Evolutionary conservation across 805 yeast species (phyloP), one percentile per base, ranked within the genome.

Genomic region (Groenewaldozyma salmanticensis): DNA sequence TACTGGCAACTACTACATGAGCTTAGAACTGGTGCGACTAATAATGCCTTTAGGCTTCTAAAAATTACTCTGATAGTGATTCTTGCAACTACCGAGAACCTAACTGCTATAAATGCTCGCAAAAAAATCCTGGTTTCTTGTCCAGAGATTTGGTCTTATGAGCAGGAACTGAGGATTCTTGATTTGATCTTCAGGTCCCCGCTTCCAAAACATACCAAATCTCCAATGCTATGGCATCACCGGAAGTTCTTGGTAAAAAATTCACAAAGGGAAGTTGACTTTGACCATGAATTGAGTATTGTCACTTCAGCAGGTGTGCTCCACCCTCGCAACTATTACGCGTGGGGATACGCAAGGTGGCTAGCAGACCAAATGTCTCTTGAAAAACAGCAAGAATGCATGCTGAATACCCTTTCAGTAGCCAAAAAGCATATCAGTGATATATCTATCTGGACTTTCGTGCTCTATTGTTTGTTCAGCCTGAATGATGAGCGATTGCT

Each of bases 281-380:
- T 4, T 17, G 31, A 21, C 20, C 6, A 35, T 20, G 67, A 65
- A 44, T 38, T 55, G 24, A 42, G 39, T 13, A 40, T 55, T 1
- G 59, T 71, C 1, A 40, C 58, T 1, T 38, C 37, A 5, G 68
- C 77, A 0, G 63, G 64, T 0, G 51, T 44, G 19, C 44, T 52
- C 9, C 79, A 73, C 48, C 67, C 67, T 6, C 50, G 62, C 33
- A 74, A 71, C 50, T 73, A 73, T 49, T 72, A 72, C 41, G 74
- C 76, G 0, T 64, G 71, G 65, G 51, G 57, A n/a, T 58, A 63
- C 43, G 57, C 68, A 3, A 54, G 68, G 21, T 55, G 61, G 55
- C 39, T 59, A 16, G 36, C 52, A 21, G 35, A 21, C 31, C 35
- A 27, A 11, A 40, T 42, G 39, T 27, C 27, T 11, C 35, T 39